Conservation (phyloP, 2,329 filamentous ascomycete species). For the Xylariaceae sp. region DNA sequence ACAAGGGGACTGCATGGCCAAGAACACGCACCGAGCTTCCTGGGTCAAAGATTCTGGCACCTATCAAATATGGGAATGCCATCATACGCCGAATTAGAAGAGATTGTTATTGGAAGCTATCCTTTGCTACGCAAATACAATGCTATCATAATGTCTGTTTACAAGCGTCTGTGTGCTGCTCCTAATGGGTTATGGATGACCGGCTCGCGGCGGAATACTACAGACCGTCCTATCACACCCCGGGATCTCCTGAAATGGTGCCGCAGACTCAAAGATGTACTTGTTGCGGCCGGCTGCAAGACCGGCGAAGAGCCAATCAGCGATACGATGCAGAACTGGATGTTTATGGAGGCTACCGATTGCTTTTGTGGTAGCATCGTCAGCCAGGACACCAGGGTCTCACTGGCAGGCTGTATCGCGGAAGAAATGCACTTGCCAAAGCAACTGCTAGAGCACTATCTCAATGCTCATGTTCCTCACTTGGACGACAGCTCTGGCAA, state of each 20-base stretch:
- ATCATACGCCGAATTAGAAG: constrained; percentile 63
- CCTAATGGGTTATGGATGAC: constrained; percentile 30
- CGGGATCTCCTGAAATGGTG: constrained; percentile 89
- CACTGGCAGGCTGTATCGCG: constrained; percentile 67
- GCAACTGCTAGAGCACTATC: constrained; percentile 73
- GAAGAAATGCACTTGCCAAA: constrained; percentile 84
- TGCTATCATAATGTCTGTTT: constrained; percentile 56
- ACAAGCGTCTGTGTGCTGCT: constrained; percentile 49
- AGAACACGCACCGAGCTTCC: constrained; percentile 66
- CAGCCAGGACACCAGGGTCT: constrained; percentile 55
- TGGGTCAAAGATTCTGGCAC: constrained; percentile 85
- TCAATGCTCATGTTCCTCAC: constrained; percentile 67
- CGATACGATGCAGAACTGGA: constrained; percentile 71
- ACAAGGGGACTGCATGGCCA: constrained; percentile 63
- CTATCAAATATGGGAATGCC: constrained; percentile 66
- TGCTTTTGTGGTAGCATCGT: constrained; percentile 83
- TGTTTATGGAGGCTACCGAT: constrained; percentile 91
- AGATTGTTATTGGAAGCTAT: constrained; percentile 68
- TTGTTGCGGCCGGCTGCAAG: constrained; percentile 58
- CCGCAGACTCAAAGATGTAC: constrained; percentile 64
- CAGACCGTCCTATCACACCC: constrained; percentile 50
- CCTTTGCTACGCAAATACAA: constrained; percentile 64
- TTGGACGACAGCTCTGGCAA: constrained; percentile 58
- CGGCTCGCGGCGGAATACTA: constrained; percentile 32
- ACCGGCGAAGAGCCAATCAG: constrained; percentile 66